Percentiles rank a stretch among this genome's conserved stretches.
Evolutionary conservation across 768 basidiomycete genomes (phyloP).

Genomic region (Amanita fuliginea): DNA sequence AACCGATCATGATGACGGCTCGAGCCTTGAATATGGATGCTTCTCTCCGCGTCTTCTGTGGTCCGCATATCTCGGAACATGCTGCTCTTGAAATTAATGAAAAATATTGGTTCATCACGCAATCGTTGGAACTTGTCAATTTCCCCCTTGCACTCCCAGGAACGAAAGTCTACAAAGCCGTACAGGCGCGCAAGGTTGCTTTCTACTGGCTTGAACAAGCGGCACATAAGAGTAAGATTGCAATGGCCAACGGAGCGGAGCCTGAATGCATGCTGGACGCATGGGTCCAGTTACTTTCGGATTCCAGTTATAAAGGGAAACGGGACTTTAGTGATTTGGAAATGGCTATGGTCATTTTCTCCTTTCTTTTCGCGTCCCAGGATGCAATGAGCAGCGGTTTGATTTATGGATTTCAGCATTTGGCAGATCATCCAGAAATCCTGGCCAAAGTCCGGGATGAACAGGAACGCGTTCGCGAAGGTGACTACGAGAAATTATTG

Average conservation of each 20-base stretch:
- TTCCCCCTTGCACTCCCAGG: slow-evolving; percentile 94
- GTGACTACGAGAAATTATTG: slow-evolving; percentile 64
- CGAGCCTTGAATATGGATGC: slow-evolving; percentile 96
- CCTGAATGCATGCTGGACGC: slow-evolving; percentile 88
- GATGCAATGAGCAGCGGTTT: slow-evolving; percentile 98
- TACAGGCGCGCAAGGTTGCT: slow-evolving; percentile 81
- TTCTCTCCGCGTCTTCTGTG: slow-evolving; percentile 93
- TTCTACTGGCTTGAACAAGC: slow-evolving; percentile 74
- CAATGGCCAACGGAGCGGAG: slow-evolving; percentile 71
- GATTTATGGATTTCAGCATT: slow-evolving; percentile 93
- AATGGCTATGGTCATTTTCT: slow-evolving; percentile 95
- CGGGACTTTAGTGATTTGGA: slow-evolving; percentile 86
- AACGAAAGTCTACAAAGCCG: slow-evolving; percentile 91
- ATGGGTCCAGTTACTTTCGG: slow-evolving; percentile 71
- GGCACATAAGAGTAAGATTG: slow-evolving; percentile 66
- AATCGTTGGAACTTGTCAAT: slow-evolving; percentile 95
- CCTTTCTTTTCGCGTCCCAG: slow-evolving; percentile 93
- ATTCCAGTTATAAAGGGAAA: slow-evolving; percentile 62
- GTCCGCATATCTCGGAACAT: slow-evolving; percentile 74
- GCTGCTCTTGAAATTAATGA: slow-evolving; percentile 75
- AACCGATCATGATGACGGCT: slow-evolving; percentile 80
- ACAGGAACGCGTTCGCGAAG: slow-evolving; percentile 73
- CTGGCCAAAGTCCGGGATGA: slow-evolving; percentile 85
- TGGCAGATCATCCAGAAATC: slow-evolving; percentile 86
- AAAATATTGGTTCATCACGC: slow-evolving; percentile 94